Evolutionary conservation across 768 basidiomycete genomes (phyloP), one percentile per base, ranked within the genome.

Genomic region (Lactarius sp.): DNA sequence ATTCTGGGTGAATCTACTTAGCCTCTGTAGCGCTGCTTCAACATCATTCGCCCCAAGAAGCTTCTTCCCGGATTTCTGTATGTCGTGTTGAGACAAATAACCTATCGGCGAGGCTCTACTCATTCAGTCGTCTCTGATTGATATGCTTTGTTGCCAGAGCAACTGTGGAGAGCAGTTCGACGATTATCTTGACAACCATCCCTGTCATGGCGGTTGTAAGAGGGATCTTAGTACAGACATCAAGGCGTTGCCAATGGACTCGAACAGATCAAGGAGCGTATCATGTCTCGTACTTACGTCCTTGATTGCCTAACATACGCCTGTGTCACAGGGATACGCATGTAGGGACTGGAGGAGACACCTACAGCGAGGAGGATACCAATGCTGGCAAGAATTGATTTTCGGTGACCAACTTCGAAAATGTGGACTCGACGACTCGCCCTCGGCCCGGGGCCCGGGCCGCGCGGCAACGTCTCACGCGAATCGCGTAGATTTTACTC

Each of bases 71-170:
- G 56, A 42, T 34, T 56, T 61, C 31, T 50, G 54, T 61, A 27
- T 14, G 3, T 18, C 14, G 9, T 0, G 2, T 18, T 56, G 10
- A 62, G 49, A 9, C 0, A 36, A 22, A n/a, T 22, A 4, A 8
- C 46, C 3, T 6, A 20, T 16, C 2, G 7, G 10, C 4, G 13
- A 36, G n/a, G 1, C 13, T 1, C 3, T 0, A 51, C 61, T 62
- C 10, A 62, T 55, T 62, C 4, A 62, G 41, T 50, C 31, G 46
- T 2, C 61, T 49, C 3, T 56, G 39, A 0, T 27, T 42, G 39
- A 62, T 49, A n/a, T 62, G 37, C n/a, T 51, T 56, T 7, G 55
- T 56, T 4, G 61, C 61, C 2, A 62, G 39, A 6, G 61, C 54
- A 7, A 62, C 31, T 0, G 37, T 56, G 3, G 39, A 41, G n/a